Percentiles rank a stretch among this genome's conserved stretches.
Evolutionary conservation across 345 rosid species (phyloP).

Genomic region (Eucalyptus curtisii): DNA sequence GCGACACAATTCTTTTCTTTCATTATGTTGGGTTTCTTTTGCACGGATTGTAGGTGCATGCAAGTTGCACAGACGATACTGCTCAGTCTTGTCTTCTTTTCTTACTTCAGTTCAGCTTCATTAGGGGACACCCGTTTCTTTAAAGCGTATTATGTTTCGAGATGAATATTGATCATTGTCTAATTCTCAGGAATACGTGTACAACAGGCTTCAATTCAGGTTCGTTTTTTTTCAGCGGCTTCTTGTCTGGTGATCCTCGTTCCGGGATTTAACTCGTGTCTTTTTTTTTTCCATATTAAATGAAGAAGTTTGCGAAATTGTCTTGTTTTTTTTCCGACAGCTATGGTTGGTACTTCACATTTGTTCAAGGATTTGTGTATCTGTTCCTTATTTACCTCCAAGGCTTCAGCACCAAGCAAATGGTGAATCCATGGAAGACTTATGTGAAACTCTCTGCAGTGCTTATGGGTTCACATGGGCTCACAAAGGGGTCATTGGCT

Average conservation of each 20-base stretch:
- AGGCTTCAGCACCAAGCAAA: conserved; percentile 84
- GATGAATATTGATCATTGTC: background rate
- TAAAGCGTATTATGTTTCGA: background rate
- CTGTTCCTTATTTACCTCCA: conserved; percentile 71
- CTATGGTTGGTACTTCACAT: conserved; percentile 99
- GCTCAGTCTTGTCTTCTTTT: background rate
- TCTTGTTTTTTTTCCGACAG: conserved; percentile 10
- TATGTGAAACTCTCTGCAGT: conserved; percentile 94
- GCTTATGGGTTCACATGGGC: conserved; percentile 94
- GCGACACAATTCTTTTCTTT: background rate
- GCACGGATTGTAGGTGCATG: background rate
- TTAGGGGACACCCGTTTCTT: background rate
- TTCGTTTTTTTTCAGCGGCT: background rate
- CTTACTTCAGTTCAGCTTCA: background rate
- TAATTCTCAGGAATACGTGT: conserved; percentile 74
- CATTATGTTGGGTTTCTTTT: background rate
- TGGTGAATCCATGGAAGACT: conserved; percentile 94
- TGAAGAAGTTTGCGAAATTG: background rate
- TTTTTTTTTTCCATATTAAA: background rate
- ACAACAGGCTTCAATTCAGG: conserved; percentile 91
- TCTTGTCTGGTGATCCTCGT: background rate
- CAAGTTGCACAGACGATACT: background rate
- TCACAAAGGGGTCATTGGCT: conserved; percentile 94
- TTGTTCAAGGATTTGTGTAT: conserved; percentile 96
- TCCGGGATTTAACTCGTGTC: background rate